Conservation (phyloP, 2,329 filamentous ascomycete genomes). For the Lecanosticta acicola region DNA sequence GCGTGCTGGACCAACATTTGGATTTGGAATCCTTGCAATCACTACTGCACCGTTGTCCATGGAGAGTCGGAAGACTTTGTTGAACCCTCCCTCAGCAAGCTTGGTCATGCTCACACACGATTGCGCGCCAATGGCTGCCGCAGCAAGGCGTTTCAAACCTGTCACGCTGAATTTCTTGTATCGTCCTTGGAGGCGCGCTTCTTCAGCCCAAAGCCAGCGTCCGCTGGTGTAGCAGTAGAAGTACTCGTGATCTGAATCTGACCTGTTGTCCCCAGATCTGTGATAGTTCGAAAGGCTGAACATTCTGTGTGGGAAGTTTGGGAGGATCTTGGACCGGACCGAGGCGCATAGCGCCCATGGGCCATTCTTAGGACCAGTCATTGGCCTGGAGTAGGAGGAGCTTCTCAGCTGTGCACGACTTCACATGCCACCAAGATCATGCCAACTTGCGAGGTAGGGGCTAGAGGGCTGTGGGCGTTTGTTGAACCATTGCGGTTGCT, state of each 20-base stretch:
- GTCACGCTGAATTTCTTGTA: conserved; percentile 10
- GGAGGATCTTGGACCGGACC: no score
- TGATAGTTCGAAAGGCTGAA: not conserved
- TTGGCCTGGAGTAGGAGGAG: no score
- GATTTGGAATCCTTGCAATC: conserved; percentile 18
- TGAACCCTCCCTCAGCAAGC: conserved; percentile 28
- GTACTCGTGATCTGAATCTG: conserved; percentile 1
- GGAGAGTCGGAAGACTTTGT: conserved; percentile 26
- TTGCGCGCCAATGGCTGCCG: conserved; percentile 3
- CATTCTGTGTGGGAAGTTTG: not conserved
- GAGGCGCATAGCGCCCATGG: no score
- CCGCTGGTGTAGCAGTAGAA: conserved; percentile 10
- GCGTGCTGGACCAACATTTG: conserved; percentile 26
- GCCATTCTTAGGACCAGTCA: no score
- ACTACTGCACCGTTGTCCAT: conserved; percentile 24
- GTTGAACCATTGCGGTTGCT: no score
- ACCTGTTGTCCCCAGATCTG: not conserved
- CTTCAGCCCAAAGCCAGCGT: conserved; percentile 10
- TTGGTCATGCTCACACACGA: conserved; percentile 16
- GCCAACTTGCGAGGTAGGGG: no score
- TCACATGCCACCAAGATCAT: no score
- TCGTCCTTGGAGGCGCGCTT: conserved; percentile 5
- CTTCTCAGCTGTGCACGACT: no score
- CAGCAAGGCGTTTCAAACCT: conserved; percentile 8
- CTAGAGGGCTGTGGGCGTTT: no score